Conservation (phyloP, 2,329 filamentous ascomycete species). For the Chaetomiaceae sp. region DNA sequence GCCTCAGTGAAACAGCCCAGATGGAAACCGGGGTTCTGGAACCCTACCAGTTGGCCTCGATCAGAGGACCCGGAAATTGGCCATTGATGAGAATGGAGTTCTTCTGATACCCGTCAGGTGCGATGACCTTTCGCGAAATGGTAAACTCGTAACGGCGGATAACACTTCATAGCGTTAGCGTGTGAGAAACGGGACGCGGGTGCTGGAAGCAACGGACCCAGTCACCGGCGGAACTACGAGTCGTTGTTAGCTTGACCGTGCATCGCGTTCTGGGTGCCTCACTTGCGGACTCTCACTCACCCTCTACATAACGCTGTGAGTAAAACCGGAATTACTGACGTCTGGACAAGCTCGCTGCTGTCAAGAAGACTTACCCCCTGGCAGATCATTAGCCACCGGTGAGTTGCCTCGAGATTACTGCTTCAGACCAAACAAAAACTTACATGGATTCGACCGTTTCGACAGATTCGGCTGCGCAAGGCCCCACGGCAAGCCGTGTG, state of each 20-base stretch:
- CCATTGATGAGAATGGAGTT: background rate
- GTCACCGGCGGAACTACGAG: background rate
- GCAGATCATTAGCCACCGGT: background rate
- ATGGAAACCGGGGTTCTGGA: too few species aligned
- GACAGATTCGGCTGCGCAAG: background rate
- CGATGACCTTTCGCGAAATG: background rate
- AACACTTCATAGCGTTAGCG: background rate
- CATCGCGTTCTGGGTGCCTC: too few species aligned
- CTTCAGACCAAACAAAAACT: background rate
- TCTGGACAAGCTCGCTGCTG: too few species aligned
- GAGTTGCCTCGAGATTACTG: background rate
- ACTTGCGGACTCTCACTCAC: too few species aligned
- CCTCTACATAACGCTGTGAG: too few species aligned
- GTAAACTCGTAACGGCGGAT: background rate
- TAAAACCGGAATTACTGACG: too few species aligned
- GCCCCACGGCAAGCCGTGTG: background rate
- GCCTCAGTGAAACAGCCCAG: background rate
- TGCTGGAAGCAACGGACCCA: background rate
- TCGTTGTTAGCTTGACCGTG: too few species aligned
- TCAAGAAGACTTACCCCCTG: too few species aligned
- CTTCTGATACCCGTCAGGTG: background rate
- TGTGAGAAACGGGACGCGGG: too few species aligned
- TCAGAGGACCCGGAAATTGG: slow-evolving; percentile 1
- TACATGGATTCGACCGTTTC: background rate
- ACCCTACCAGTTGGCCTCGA: slow-evolving; percentile 1